Conservation (phyloP, 2,329 filamentous ascomycete genomes). For the Coniella vitis region DNA sequence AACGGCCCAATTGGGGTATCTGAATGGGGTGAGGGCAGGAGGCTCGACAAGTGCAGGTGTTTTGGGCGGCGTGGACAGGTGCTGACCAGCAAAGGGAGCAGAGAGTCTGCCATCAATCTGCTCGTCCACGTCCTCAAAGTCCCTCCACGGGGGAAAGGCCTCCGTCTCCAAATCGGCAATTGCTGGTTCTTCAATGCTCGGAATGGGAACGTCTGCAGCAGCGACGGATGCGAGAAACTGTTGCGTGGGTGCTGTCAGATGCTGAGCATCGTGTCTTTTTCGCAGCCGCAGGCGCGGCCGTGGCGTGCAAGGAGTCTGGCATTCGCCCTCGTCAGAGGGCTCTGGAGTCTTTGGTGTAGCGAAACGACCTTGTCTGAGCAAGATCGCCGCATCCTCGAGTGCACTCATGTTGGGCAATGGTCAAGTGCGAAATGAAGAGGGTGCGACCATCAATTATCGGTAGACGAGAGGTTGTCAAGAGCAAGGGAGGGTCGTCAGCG, state of each 20-base stretch:
- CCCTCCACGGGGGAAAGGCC: slow-evolving; percentile 29
- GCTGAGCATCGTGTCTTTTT: slow-evolving; percentile 43
- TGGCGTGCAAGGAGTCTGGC: slow-evolving; percentile 41
- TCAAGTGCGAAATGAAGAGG: neutral
- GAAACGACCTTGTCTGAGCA: slow-evolving; percentile 34
- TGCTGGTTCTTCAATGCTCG: slow-evolving; percentile 55
- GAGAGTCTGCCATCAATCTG: slow-evolving; percentile 17
- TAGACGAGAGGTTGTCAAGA: neutral
- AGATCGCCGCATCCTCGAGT: slow-evolving; percentile 5
- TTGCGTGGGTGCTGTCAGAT: slow-evolving; percentile 51
- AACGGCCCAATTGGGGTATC: slow-evolving; percentile 53
- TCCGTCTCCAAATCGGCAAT: slow-evolving; percentile 20
- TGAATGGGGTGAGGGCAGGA: slow-evolving; percentile 36
- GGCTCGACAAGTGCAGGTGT: slow-evolving; percentile 47
- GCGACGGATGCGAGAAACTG: slow-evolving; percentile 63
- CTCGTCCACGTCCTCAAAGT: slow-evolving; percentile 28
- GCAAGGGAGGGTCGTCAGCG: neutral
- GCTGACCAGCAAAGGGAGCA: slow-evolving; percentile 28
- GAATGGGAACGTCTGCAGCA: slow-evolving; percentile 57
- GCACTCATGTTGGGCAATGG: slow-evolving; percentile 14
- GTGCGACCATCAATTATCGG: slow-evolving; percentile 2
- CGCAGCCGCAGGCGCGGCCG: slow-evolving; percentile 49
- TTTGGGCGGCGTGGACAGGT: slow-evolving; percentile 48
- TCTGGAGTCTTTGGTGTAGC: slow-evolving; percentile 46
- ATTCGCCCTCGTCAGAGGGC: slow-evolving; percentile 32